These are phyloP conservation scores for Somion occarium DNA, from an alignment of 1,284 basidiomycete species.

Conservation along the genomic window DNA sequence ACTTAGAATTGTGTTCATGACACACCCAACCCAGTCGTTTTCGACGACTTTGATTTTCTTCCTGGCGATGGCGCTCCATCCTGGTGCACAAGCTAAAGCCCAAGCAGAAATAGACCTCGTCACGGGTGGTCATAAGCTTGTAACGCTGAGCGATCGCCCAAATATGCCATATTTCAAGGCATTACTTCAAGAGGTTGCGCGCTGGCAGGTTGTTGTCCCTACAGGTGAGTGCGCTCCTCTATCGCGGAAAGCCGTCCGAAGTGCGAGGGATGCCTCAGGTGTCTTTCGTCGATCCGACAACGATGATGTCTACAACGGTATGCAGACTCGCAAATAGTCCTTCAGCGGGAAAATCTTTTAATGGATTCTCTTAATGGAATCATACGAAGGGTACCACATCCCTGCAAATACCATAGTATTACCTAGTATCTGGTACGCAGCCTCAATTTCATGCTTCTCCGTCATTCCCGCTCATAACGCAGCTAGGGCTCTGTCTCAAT, in stretches of 20 bases:
- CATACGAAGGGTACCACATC: background rate
- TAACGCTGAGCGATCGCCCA: slow-evolving; percentile 27
- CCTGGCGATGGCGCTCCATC: slow-evolving; percentile 27
- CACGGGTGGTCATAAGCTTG: slow-evolving; percentile 22
- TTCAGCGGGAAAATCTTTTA: too few relatives aligned
- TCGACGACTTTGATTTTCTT: slow-evolving; percentile 12
- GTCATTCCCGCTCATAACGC: background rate
- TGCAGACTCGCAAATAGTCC: background rate
- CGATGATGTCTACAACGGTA: background rate
- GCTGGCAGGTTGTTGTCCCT: background rate
- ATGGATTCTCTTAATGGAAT: background rate
- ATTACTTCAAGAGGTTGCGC: slow-evolving; percentile 23
- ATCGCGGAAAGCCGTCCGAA: background rate
- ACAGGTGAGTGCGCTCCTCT: background rate
- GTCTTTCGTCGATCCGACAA: background rate
- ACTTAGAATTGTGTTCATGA: background rate
- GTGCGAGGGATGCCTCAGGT: background rate
- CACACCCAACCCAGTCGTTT: slow-evolving; percentile 5
- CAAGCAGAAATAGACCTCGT: slow-evolving; percentile 31
- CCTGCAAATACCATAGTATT: background rate
- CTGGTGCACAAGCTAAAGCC: slow-evolving; percentile 26
- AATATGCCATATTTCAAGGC: slow-evolving; percentile 28
- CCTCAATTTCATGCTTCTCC: background rate
- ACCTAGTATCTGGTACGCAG: background rate
- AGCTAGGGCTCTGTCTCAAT: background rate